phyloP scores from a whole-genome alignment of 306 rosid genomes.

The Acmispon strigosus region DNA sequence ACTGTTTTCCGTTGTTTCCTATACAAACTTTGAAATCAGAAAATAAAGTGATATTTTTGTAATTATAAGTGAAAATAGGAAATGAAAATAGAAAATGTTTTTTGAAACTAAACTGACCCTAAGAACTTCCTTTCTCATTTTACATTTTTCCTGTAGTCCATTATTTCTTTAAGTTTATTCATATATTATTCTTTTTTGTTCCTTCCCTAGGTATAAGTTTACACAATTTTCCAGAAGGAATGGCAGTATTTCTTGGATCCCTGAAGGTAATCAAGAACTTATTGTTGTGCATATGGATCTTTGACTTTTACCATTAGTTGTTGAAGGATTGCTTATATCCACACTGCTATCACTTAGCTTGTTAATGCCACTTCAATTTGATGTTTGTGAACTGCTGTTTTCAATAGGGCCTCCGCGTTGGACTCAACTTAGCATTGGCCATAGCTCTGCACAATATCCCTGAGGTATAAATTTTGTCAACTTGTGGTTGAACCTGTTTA shows the following conservation, averaged over 20 bases:
- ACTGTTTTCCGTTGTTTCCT: too few relatives aligned
- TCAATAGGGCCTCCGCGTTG: slow-evolving; percentile 88
- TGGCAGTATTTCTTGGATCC: slow-evolving; percentile 99
- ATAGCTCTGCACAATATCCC: slow-evolving; percentile 98
- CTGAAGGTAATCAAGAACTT: slow-evolving; percentile 55
- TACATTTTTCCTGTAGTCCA: neutral
- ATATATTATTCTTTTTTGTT: neutral
- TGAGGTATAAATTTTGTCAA: slow-evolving; percentile 62
- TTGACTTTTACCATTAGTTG: slow-evolving; percentile 7
- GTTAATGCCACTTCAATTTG: slow-evolving; percentile 13
- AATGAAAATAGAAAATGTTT: too few relatives aligned
- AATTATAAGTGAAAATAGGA: too few relatives aligned
- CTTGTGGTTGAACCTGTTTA: neutral
- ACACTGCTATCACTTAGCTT: neutral
- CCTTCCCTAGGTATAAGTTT: slow-evolving; percentile 79
- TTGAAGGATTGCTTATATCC: slow-evolving; percentile 8
- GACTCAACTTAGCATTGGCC: slow-evolving; percentile 93
- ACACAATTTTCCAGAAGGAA: slow-evolving; percentile 98
- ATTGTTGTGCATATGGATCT: slow-evolving; percentile 11
- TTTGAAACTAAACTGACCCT: too few relatives aligned
- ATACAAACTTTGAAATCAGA: too few relatives aligned
- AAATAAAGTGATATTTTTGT: too few relatives aligned
- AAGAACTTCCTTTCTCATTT: slow-evolving; percentile 1
- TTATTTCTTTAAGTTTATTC: neutral
- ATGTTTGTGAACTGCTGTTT: slow-evolving; percentile 19